Conservation (phyloP, 192 early-diverging fungal genomes). For the Chytriomyces confervae region DNA sequence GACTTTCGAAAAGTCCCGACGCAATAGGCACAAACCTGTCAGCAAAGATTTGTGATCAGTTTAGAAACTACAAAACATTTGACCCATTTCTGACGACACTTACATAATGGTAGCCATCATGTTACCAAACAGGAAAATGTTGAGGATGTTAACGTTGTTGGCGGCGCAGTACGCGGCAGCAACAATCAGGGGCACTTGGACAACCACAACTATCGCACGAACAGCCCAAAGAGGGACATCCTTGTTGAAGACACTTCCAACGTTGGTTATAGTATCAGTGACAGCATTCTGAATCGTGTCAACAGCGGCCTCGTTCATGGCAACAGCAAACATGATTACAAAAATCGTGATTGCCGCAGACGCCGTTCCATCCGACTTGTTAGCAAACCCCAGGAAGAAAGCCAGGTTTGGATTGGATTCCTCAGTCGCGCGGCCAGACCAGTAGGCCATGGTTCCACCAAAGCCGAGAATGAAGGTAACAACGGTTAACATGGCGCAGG, state of each 20-base stretch:
- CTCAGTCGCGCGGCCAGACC: conserved; percentile 30
- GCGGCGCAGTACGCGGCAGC: conserved; percentile 10
- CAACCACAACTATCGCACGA: conserved; percentile 2
- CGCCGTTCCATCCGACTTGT: conserved; percentile 9
- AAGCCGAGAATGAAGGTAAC: conserved; percentile 41
- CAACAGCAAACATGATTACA: conserved; percentile 45
- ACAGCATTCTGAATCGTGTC: conserved; percentile 54
- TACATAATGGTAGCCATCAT: conserved; percentile 37
- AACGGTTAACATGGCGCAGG: conserved; percentile 32
- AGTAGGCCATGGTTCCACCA: conserved; percentile 31
- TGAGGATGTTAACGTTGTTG: conserved; percentile 19
- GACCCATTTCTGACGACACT: no score
- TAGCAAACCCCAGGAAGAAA: conserved; percentile 42
- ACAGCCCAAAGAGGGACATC: neutral
- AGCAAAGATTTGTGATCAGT: no score
- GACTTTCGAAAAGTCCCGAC: conserved; percentile 33
- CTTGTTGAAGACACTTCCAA: conserved; percentile 32
- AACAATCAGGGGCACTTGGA: conserved; percentile 6
- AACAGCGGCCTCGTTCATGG: conserved; percentile 55
- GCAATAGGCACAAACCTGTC: conserved; percentile 38
- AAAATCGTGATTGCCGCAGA: conserved; percentile 42
- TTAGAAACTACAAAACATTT: no score
- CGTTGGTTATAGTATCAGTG: conserved; percentile 41
- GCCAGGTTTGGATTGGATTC: conserved; percentile 35
- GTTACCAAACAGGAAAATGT: conserved; percentile 47